Base-by-base conservation (phyloP, 805 yeast genomes). In the Sporopachydermia quercuum region DNA sequence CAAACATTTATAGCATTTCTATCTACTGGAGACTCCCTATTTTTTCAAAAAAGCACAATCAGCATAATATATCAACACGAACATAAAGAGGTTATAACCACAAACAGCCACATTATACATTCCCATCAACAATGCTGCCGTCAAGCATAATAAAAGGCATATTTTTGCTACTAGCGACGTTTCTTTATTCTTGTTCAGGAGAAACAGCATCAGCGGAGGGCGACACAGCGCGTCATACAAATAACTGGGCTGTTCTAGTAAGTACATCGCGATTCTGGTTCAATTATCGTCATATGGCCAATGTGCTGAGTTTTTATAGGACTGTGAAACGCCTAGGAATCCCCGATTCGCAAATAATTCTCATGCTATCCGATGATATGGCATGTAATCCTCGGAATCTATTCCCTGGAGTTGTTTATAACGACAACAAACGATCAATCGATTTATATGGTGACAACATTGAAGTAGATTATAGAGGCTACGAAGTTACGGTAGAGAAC, bases 181-280 rank as follows among this genome's bases (percentile, higher is more conserved):
- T n/a, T n/a, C n/a, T n/a, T n/a, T n/a, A n/a, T n/a, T n/a, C n/a
- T n/a, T n/a, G n/a, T n/a, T n/a, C n/a, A n/a, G n/a, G n/a, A n/a
- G n/a, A n/a, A n/a, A n/a, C n/a, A n/a, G n/a, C n/a, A n/a, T n/a
- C n/a, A n/a, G n/a, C n/a, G n/a, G n/a, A n/a, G n/a, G n/a, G n/a
- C n/a, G n/a, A 23, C 30, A 8, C 8, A 23, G 8, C 30, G n/a
- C 30, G 30, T n/a, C 30, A 23, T 23, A 73, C 77, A 19, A 74
- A 73, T 52, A 74, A 73, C 53, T 73, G 78, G 78, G 89, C 98
- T 0, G 97, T 91, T 3, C 62, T 91, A 36, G 96, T 91, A 33
- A 85, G 95, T 2, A 89, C 99, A 1, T 86, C 96, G 8, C 65
- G 97, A 43, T 91, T 91, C 61, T 91, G 99, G 99, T 91, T 91